Conservation (phyloP, 1,139 yeast species). For the Saccharomyces hybrid region DNA sequence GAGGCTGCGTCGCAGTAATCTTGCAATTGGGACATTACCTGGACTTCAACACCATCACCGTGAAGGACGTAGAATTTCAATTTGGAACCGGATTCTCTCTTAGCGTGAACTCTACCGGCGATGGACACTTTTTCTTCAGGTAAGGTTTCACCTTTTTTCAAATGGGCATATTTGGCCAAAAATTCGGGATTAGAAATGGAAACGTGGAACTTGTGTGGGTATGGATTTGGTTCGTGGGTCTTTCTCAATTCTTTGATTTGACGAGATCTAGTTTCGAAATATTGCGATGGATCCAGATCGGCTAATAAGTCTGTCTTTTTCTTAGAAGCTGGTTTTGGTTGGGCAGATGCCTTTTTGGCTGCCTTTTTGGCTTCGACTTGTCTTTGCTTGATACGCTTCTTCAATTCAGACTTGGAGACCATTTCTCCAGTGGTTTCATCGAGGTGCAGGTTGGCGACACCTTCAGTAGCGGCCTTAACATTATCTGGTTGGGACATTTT, state of each 20-base stretch:
- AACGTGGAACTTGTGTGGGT: conserved; percentile 91
- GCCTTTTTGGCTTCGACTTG: conserved; percentile 85
- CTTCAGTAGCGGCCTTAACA: conserved; percentile 63
- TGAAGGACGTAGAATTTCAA: conserved; percentile 88
- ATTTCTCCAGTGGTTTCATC: conserved; percentile 95
- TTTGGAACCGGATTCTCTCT: conserved; percentile 94
- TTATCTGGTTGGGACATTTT: conserved; percentile 34
- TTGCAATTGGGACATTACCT: conserved; percentile 94
- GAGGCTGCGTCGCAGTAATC: conserved; percentile 47
- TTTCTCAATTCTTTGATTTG: conserved; percentile 76
- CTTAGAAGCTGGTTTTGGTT: conserved; percentile 41
- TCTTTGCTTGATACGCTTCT: conserved; percentile 89
- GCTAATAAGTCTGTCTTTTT: conserved; percentile 57
- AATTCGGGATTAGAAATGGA: conserved; percentile 63
- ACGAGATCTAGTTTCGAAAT: conserved; percentile 85
- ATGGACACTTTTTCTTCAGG: conserved; percentile 63
- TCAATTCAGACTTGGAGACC: conserved; percentile 92
- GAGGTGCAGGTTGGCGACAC: conserved; percentile 71
- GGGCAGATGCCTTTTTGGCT: conserved; percentile 49
- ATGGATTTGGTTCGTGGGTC: conserved; percentile 71
- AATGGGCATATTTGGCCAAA: conserved; percentile 55
- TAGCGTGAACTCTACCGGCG: conserved; percentile 92
- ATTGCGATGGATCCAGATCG: conserved; percentile 90
- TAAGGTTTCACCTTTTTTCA: conserved; percentile 78
- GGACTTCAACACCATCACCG: conserved; percentile 84